Evolutionary conservation across 805 yeast genomes (phyloP), one percentile per base, ranked within the genome.

Genomic region (Metschnikowia bowlesiae): DNA sequence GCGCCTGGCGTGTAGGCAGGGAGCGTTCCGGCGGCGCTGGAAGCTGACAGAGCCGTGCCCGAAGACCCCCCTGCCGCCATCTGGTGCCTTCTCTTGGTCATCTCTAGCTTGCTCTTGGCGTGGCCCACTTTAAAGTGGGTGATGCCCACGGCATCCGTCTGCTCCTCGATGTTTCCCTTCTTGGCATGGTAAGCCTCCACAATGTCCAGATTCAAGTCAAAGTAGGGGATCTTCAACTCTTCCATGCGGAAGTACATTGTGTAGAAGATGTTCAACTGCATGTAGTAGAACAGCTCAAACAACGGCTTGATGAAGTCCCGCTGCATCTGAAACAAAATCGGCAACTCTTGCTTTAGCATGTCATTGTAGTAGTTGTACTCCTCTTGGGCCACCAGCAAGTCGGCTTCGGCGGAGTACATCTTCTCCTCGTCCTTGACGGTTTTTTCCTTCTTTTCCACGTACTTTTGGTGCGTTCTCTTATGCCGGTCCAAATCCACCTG

Each of bases 251-350:
- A 85, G 74, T 88, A 91, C 54, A 94, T 75, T 1, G 97, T 90
- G 78, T 94, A 94, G 69, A 91, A 94, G 51, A 94, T 89, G 74
- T 94, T 94, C 75, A 94, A 80, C 74, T 94, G 99, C 98, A 94
- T 94, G 77, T 83, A 94, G 72, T 94, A 94, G 69, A 94, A 85
- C 49, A 95, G 85, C 61, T 92, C 94, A 71, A 94, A 94, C 61
- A 94, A 75, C 16, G 99, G 99, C 64, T 84, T 85, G 65, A 94
- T 91, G 65, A 94, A 89, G 62, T 90, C 94, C 4, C 90, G 87
- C 69, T 94, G 97, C 69, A 94, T 76, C 61, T 81, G 82, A 70
- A 94, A 94, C 65, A 94, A 74, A 40, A 87, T 72, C 22, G 99
- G 99, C 53, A 94, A 75, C 68, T 94, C 98, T 36, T 78, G 81